These are phyloP conservation scores for Nyctanthes arbortristis DNA, from an alignment of 257 asterid species.

Conservation along the genomic window DNA sequence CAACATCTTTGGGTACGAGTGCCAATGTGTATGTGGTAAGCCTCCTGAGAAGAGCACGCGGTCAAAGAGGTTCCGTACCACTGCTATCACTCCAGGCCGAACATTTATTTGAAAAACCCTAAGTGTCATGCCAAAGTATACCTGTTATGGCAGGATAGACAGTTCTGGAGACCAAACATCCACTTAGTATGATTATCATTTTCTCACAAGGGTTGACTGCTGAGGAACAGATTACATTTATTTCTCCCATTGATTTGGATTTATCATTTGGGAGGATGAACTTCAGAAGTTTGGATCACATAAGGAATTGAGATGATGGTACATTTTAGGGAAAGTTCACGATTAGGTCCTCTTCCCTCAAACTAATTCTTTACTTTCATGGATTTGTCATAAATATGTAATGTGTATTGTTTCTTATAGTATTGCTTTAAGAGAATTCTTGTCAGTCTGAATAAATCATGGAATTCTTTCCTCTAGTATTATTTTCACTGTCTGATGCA, in stretches of 20 bases:
- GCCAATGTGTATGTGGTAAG: slow-evolving; percentile 54
- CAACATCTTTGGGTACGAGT: slow-evolving; percentile 51
- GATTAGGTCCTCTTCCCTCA: no score
- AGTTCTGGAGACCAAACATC: neutral
- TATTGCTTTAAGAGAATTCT: neutral
- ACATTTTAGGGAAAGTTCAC: neutral
- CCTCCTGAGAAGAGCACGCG: slow-evolving; percentile 27
- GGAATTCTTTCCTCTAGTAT: neutral
- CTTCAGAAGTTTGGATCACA: neutral
- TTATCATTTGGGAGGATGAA: neutral
- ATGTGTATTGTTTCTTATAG: neutral
- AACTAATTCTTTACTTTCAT: neutral
- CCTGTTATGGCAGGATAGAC: neutral
- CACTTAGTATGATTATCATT: neutral
- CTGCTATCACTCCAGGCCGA: slow-evolving; percentile 32
- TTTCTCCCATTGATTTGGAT: neutral
- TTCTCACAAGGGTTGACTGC: no score
- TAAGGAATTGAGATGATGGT: neutral
- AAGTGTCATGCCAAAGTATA: neutral
- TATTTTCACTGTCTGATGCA: neutral
- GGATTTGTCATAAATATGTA: neutral
- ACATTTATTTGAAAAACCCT: slow-evolving; percentile 29
- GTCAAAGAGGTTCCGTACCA: slow-evolving; percentile 30
- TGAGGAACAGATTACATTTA: neutral
- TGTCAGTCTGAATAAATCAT: neutral